Conservation (phyloP, 208 protist genomes). For the Hexamita inflata region DNA sequence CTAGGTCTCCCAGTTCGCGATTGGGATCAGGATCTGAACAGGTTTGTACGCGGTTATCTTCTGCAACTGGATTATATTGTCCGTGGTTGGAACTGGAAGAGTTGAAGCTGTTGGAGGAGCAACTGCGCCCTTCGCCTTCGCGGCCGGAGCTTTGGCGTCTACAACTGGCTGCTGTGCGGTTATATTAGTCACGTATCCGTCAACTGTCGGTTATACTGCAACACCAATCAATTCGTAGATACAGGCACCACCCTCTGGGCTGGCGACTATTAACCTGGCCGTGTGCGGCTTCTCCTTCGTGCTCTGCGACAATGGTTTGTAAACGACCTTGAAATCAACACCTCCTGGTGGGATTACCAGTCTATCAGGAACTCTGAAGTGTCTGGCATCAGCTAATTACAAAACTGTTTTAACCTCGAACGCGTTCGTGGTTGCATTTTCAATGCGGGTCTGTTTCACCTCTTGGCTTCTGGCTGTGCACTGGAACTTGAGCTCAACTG, state of each 20-base stretch:
- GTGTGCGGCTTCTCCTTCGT: background rate
- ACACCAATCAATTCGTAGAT: background rate
- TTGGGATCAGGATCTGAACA: background rate
- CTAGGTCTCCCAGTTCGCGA: constrained; percentile 4
- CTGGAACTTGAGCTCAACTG: background rate
- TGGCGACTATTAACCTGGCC: background rate
- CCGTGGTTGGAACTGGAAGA: background rate
- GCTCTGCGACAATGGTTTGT: background rate
- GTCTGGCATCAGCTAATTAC: background rate
- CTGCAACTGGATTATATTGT: background rate
- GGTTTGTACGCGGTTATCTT: background rate
- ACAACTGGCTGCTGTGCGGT: background rate
- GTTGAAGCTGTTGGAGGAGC: too few relatives aligned
- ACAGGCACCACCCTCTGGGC: constrained; percentile 11
- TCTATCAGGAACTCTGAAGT: constrained; percentile 25
- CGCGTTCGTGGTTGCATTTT: background rate
- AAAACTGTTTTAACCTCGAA: constrained; percentile 17
- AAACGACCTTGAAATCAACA: constrained; percentile 23
- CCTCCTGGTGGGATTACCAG: constrained; percentile 14
- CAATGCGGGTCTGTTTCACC: background rate
- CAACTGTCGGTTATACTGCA: background rate
- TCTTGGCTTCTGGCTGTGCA: background rate
- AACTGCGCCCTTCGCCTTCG: background rate
- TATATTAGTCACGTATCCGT: constrained; percentile 12
- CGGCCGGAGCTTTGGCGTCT: background rate